Conservation (phyloP, 2,329 filamentous ascomycete genomes). For the Aspergillus spinulosporus region DNA sequence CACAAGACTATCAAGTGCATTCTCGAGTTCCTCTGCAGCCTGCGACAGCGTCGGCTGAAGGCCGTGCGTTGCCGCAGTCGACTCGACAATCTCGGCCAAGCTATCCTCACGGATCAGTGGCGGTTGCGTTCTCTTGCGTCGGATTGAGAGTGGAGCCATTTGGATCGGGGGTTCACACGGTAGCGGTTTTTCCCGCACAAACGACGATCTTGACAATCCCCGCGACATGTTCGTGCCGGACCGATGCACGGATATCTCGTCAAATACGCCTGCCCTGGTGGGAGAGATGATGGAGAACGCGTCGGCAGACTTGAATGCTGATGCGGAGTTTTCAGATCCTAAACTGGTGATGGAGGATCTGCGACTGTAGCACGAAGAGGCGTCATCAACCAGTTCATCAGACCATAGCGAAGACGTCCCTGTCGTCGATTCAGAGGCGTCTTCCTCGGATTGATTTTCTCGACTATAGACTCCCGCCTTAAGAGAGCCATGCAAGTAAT, state of each 20-base stretch:
- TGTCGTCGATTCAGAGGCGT: slow-evolving; percentile 9
- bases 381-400: slow-evolving; percentile 25
- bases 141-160: slow-evolving; percentile 31
- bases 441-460: slow-evolving; percentile 4
- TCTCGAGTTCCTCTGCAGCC: slow-evolving; percentile 40
- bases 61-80: slow-evolving; percentile 10
- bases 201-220: slow-evolving; percentile 27
- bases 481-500: background rate
- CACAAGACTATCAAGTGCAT: slow-evolving; percentile 31
- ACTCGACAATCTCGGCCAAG: slow-evolving; percentile 4
- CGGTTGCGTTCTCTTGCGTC: slow-evolving; percentile 16
- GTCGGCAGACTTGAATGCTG: slow-evolving; percentile 22
- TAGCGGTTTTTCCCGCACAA: slow-evolving; percentile 41
- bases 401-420: slow-evolving; percentile 11
- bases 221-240: slow-evolving; percentile 20
- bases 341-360: slow-evolving; percentile 38
- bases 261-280: slow-evolving; percentile 34
- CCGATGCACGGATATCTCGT: slow-evolving; percentile 27
- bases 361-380: slow-evolving; percentile 40
- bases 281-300: slow-evolving; percentile 32
- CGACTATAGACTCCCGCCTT: background rate
- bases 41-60: slow-evolving; percentile 31
- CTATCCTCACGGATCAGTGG: slow-evolving; percentile 7
- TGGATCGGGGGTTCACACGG: slow-evolving; percentile 39
- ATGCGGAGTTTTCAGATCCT: slow-evolving; percentile 27